Base-by-base conservation (phyloP, 495 filamentous ascomycete species). In the Penicillium malachiteum region DNA sequence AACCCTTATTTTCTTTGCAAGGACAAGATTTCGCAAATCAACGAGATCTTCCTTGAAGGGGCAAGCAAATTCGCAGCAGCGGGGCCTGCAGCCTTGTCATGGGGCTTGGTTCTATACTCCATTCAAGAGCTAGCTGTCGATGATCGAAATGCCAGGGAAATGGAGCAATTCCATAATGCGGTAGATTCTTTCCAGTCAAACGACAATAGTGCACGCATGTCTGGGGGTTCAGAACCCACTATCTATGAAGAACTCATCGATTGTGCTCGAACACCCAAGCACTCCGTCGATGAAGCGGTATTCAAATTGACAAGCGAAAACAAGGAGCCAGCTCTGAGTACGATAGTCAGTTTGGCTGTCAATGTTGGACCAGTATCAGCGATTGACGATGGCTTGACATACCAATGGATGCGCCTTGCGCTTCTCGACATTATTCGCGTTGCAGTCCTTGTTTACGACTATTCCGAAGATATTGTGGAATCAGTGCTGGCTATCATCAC, bases 91-190 rank as follows among this genome's bases (percentile, higher is more conserved):
- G 76, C 86, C 21, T 87, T 91, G 50, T 82, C 88, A 8, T 96
- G 91, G 91, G 81, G 84, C 9, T 68, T 91, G 46, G 79, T 96
- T 16, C 69, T 90, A n/a, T 78, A 90, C 57, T 79, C 79, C 7
- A 82, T 91, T 75, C 78, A 79, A 62, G 72, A 86, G 33, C 73
- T 78, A 3, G 87, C 84, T 45, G 71, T 81, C 32, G 72, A 73
- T 42, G 75, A 84, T 37, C 81, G 78, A 43, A 82, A 88, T 45
- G 75, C 71, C 32, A 75, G 81, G 50, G 87, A 88, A 57, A 49
- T 81, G n/a, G 73, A 83, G 40, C 84, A 86, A 57, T 84, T 84
- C 32, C 76, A 84, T 54, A 81, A 74, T 49, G 85, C 86, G 21
- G 78, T 85, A 31, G 79, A 83, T 50, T 79, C 77, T 10, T 75